These are phyloP conservation scores for Yamadazyma nakazawae DNA, from an alignment of 805 yeast genomes.

Conservation along the genomic window DNA sequence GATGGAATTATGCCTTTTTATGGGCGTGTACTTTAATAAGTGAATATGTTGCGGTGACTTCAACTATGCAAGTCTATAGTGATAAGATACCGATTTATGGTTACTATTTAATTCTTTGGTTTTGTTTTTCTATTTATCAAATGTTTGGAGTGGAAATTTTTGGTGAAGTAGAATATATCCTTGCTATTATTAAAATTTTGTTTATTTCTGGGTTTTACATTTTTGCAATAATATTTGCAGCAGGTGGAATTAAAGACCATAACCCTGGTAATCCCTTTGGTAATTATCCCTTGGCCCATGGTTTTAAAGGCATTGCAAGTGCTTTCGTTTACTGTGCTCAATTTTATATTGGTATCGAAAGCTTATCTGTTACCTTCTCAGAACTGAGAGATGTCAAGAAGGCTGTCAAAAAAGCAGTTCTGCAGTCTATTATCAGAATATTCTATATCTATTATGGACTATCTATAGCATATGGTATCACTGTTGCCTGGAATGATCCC, in stretches of 20 bases:
- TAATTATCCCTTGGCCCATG: slow-evolving; percentile 28
- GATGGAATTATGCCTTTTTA: slow-evolving; percentile 44
- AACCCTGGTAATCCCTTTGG: slow-evolving; percentile 25
- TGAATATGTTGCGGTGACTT: slow-evolving; percentile 46
- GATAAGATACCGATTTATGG: slow-evolving; percentile 40
- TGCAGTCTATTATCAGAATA: slow-evolving; percentile 29
- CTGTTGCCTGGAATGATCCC: slow-evolving; percentile 34
- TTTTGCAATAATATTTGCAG: slow-evolving; percentile 20
- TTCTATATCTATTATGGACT: slow-evolving; percentile 28
- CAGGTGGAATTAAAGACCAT: slow-evolving; percentile 24
- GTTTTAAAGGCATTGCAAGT: slow-evolving; percentile 30
- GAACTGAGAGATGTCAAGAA: slow-evolving; percentile 34
- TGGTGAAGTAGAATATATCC: slow-evolving; percentile 28
- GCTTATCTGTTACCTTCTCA: slow-evolving; percentile 24
- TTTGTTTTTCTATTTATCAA: slow-evolving; percentile 33
- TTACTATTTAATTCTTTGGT: slow-evolving; percentile 42
- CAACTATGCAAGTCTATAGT: slow-evolving; percentile 44
- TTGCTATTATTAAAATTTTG: slow-evolving; percentile 23
- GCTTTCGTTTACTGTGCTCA: slow-evolving; percentile 49
- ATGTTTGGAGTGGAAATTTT: slow-evolving; percentile 35
- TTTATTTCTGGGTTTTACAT: slow-evolving; percentile 20
- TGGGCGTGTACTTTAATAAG: slow-evolving; percentile 35
- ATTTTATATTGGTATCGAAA: slow-evolving; percentile 31
- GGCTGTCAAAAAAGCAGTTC: slow-evolving; percentile 26
- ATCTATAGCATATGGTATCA: slow-evolving; percentile 27